Evolutionary conservation across 1,139 yeast species (phyloP), one percentile per base, ranked within the genome.

Genomic region (Arxiozyma bovina): DNA sequence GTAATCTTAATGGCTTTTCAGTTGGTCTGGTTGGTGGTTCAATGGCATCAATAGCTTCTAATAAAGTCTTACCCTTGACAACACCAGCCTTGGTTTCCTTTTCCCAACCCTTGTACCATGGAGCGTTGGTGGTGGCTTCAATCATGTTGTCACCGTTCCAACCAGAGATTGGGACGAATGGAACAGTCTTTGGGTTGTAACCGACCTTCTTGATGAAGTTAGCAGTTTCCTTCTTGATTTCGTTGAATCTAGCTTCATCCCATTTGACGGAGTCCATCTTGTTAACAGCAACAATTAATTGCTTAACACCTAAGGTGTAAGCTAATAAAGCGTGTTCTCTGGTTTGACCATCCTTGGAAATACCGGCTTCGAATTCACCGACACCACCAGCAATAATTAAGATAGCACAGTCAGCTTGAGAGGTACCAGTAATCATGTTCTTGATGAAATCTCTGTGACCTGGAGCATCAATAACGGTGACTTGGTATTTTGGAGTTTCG

Each of bases 351-450:
- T 98, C 98, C 77, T 91, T 88, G 78, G 94, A 98, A 72, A 93
- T 93, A 61, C 99, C 99, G 59, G 99, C 94, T 77, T 93, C 99
- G 75, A 91, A 93, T 74, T 93, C 99, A 75, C 99, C 99, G 76
- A 90, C 90, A 80, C 99, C 88, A 58, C 98, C 98, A 63, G 96
- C 88, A 66, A 93, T 93, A 57, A 93, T 98, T 70, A 93, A 81
- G 63, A 93, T 83, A 74, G 98, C 99, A 60, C 93, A 93, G 74
- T 93, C 99, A 53, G 98, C 99, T 77, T 93, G 94, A 73, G 94
- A 86, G 61, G 83, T 88, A 87, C 89, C 94, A 81, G 83, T 89
- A 79, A 81, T 87, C 91, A 89, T 87, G 80, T 87, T 80, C 87
- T 87, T 87, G 86, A 86, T 87, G 91, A 87, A 87, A 83, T 87